Conservation (phyloP, 352 stramenopile species). For the Globisporangium iwayamae region DNA sequence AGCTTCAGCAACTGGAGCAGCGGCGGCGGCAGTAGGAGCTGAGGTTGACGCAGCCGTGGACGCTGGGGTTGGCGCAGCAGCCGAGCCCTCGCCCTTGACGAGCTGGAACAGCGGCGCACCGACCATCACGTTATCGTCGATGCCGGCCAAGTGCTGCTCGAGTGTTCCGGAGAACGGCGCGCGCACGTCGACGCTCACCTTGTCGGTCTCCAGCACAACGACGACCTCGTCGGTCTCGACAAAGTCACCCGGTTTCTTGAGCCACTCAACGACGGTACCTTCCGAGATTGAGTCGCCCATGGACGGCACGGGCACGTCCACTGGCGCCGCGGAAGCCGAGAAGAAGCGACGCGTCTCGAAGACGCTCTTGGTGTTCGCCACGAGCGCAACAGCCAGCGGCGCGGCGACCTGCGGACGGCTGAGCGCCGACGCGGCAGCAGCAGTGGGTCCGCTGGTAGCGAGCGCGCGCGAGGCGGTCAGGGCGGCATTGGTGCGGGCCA, state of each 20-base stretch:
- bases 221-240: slow-evolving; percentile 96
- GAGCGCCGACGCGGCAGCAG: slow-evolving; percentile 1
- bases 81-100: slow-evolving; percentile 27
- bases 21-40: slow-evolving; percentile 14
- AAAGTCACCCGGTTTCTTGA: slow-evolving; percentile 92
- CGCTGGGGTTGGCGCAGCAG: slow-evolving; percentile 10
- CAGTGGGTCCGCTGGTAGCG: neutral
- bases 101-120: slow-evolving; percentile 89
- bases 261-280: slow-evolving; percentile 96
- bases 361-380: slow-evolving; percentile 6
- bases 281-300: slow-evolving; percentile 98
- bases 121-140: slow-evolving; percentile 96
- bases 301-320: slow-evolving; percentile 81
- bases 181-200: slow-evolving; percentile 92
- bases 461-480: slow-evolving; percentile 11
- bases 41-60: slow-evolving; percentile 8
- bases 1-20: slow-evolving; percentile 2
- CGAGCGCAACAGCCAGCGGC: neutral
- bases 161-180: slow-evolving; percentile 90
- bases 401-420: neutral
- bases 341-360: slow-evolving; percentile 37
- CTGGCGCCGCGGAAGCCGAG: slow-evolving; percentile 15
- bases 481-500: slow-evolving; percentile 23
- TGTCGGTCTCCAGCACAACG: slow-evolving; percentile 98
- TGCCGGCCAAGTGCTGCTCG: slow-evolving; percentile 89